Percentiles rank a stretch among this genome's conserved stretches.
Conservation (phyloP, 306 rosid species). For the Luffa acutangula region DNA sequence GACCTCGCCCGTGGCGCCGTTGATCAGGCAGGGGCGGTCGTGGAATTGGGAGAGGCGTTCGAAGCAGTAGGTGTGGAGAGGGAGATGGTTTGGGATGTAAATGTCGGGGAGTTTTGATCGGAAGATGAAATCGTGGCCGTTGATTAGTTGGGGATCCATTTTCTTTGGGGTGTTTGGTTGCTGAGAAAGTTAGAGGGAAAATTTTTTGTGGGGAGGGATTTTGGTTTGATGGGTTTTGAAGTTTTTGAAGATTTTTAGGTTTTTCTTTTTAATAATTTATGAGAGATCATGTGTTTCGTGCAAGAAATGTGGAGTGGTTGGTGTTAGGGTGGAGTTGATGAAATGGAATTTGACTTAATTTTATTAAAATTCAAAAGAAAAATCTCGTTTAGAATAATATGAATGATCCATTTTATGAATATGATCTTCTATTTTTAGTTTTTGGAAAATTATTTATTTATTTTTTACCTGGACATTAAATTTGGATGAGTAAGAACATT, state of each 20-base stretch:
- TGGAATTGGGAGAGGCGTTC: conserved; percentile 23
- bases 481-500: too few species aligned
- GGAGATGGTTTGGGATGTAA: conserved; percentile 64
- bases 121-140: conserved; percentile 27
- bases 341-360: background rate
- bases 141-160: background rate
- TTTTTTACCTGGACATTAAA: too few species aligned
- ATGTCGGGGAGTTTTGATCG: conserved; percentile 68
- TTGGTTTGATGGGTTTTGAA: background rate
- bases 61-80: conserved; percentile 54
- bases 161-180: conserved; percentile 1
- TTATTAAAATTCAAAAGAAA: too few species aligned
- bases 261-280: background rate
- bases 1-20: conserved; percentile 41
- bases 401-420: too few species aligned
- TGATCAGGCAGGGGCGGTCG: conserved; percentile 52
- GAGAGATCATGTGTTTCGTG: background rate
- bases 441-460: too few species aligned
- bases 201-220: background rate
- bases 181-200: background rate
- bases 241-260: background rate
- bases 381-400: too few species aligned
- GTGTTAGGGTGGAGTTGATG: background rate
- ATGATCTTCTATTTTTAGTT: too few species aligned
- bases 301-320: background rate